A percentile compares a stretch with the other conserved stretches of the same genome.
Evolutionary conservation across 2,329 filamentous ascomycete species (phyloP).

Genomic region (Didymella segeticola): DNA sequence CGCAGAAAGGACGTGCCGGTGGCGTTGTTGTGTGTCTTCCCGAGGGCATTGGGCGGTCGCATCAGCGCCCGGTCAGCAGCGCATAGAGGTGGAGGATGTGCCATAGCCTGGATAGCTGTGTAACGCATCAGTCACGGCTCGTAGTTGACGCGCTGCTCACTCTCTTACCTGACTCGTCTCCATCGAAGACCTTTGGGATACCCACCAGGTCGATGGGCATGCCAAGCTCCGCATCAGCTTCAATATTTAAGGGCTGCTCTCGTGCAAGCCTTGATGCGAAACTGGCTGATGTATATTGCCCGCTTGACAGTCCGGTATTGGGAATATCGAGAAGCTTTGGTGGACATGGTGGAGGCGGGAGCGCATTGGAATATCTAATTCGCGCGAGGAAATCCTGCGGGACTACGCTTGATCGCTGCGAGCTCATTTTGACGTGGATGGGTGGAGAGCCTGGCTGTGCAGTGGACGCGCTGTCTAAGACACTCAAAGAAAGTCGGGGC

Average conservation of each 20-base stretch:
- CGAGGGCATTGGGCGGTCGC: slow-evolving; percentile 80
- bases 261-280: slow-evolving; percentile 89
- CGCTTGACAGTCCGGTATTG: slow-evolving; percentile 84
- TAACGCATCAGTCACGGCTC: slow-evolving; percentile 29
- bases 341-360: slow-evolving; percentile 91
- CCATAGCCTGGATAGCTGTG: slow-evolving; percentile 80
- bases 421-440: slow-evolving; percentile 30
- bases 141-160: slow-evolving; percentile 4
- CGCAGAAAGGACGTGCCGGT: slow-evolving; percentile 90
- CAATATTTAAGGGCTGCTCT: slow-evolving; percentile 93
- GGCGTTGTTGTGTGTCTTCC: slow-evolving; percentile 79
- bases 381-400: slow-evolving; percentile 98
- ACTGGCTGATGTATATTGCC: slow-evolving; percentile 86
- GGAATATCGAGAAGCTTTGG: slow-evolving; percentile 98
- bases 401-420: slow-evolving; percentile 50
- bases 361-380: slow-evolving; percentile 92
- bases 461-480: slow-evolving; percentile 15
- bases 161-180: slow-evolving; percentile 83
- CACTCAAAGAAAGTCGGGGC: slow-evolving; percentile 38
- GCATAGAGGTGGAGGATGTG: slow-evolving; percentile 74
- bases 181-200: slow-evolving; percentile 92
- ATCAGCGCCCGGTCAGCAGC: slow-evolving; percentile 85
- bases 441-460: slow-evolving; percentile 4
- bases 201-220: slow-evolving; percentile 97
- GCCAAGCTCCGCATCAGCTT: slow-evolving; percentile 95